Conservation (phyloP, 306 rosid genomes). For the Prunus padus region DNA sequence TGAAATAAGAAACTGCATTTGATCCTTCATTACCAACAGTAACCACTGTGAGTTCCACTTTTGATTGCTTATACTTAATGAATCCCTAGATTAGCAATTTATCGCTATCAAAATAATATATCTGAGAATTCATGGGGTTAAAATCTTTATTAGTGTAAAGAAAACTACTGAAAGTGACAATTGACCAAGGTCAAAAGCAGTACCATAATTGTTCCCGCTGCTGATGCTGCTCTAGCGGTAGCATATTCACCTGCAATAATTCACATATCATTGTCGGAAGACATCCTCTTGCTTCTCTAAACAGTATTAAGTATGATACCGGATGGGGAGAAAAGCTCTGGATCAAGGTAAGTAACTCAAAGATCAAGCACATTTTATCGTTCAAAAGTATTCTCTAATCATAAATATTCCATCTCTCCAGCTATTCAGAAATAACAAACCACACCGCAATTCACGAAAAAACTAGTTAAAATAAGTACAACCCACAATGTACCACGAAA, state of each 20-base stretch:
- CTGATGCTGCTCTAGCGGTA: constrained; percentile 85
- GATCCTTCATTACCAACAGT: constrained; percentile 2
- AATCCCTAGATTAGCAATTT: background rate
- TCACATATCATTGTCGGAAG: constrained; percentile 17
- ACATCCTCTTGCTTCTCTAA: constrained; percentile 8
- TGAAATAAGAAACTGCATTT: background rate
- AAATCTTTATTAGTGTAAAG: background rate
- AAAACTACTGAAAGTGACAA: background rate
- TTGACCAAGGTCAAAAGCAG: constrained; percentile 18
- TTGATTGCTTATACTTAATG: background rate
- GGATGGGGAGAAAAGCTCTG: background rate
- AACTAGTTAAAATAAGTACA: too few relatives aligned
- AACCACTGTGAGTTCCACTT: background rate
- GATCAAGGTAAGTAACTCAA: too few relatives aligned
- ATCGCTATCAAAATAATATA: background rate
- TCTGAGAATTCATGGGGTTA: constrained; percentile 5
- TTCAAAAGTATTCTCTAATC: too few relatives aligned
- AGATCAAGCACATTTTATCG: too few relatives aligned
- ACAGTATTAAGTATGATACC: background rate
- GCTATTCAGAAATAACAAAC: too few relatives aligned
- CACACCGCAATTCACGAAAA: too few relatives aligned
- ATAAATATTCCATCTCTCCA: too few relatives aligned
- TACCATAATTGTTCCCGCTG: constrained; percentile 89
- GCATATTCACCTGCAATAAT: constrained; percentile 73
- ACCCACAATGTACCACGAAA: too few relatives aligned